These are phyloP conservation scores for Colletotrichum chrysophilum DNA, from an alignment of 2,329 filamentous ascomycete species.

Conservation along the genomic window DNA sequence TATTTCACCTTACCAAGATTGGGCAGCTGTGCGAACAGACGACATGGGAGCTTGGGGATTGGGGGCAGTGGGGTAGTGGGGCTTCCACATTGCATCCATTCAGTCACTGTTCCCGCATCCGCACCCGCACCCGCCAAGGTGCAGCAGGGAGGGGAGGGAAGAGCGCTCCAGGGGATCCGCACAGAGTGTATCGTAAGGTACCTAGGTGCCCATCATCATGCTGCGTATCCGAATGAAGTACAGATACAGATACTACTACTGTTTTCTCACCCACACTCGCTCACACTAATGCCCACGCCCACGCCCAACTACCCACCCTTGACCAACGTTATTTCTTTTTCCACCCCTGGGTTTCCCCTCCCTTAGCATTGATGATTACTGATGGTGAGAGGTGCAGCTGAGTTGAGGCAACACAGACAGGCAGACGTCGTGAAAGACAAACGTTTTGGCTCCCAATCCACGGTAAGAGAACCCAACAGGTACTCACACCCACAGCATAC, in stretches of 20 bases:
- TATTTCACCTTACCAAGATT: neutral
- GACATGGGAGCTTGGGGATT: neutral
- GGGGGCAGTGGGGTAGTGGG: neutral
- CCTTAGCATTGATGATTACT: neutral
- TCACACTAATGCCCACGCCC: neutral
- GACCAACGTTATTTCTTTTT: neutral
- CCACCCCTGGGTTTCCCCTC: neutral
- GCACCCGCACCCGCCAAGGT: neutral
- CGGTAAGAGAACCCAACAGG: neutral
- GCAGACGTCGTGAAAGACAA: neutral
- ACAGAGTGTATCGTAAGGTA: neutral
- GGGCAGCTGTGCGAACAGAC: slow-evolving; percentile 13
- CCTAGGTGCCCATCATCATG: neutral
- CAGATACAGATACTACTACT: neutral
- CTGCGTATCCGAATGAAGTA: neutral
- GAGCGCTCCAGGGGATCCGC: neutral
- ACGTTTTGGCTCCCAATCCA: neutral
- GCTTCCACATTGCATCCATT: neutral
- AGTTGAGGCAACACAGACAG: neutral
- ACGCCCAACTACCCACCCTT: neutral
- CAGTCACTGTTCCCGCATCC: neutral
- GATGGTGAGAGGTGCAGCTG: neutral
- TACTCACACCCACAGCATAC: neutral
- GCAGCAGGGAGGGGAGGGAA: neutral
- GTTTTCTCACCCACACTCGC: neutral